These are phyloP conservation scores for Exophiala calicioides DNA, from an alignment of 2,329 filamentous ascomycete species.

Conservation along the genomic window DNA sequence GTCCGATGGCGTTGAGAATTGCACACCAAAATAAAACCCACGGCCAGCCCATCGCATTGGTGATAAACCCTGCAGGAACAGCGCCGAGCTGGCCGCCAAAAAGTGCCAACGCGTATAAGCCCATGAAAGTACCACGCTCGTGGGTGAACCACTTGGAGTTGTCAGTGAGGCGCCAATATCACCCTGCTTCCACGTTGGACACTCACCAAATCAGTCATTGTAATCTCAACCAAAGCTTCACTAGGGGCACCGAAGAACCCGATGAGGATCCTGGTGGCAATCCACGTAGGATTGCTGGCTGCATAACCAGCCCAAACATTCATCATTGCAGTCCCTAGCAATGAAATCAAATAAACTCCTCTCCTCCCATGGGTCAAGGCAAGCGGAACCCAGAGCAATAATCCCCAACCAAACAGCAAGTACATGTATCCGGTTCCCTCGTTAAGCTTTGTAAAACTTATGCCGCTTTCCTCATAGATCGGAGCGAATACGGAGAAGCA, in stretches of 20 bases:
- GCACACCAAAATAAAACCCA: slow-evolving; percentile 23
- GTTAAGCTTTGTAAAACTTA: background rate
- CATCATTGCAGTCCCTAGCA: slow-evolving; percentile 36
- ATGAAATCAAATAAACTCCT: slow-evolving; percentile 28
- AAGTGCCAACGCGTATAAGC: slow-evolving; percentile 17
- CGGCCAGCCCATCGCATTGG: slow-evolving; percentile 13
- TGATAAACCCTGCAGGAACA: slow-evolving; percentile 37
- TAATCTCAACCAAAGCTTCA: slow-evolving; percentile 51
- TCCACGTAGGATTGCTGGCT: slow-evolving; percentile 49
- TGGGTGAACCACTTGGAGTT: slow-evolving; percentile 33
- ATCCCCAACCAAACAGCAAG: slow-evolving; percentile 44
- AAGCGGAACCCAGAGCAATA: slow-evolving; percentile 51
- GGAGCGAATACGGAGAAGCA: slow-evolving; percentile 43
- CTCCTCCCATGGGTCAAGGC: slow-evolving; percentile 45
- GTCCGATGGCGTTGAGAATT: slow-evolving; percentile 14
- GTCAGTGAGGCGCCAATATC: background rate
- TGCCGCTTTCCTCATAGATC: slow-evolving; percentile 8
- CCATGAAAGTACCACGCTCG: slow-evolving; percentile 23
- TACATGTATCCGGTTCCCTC: slow-evolving; percentile 51
- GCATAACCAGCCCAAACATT: slow-evolving; percentile 49
- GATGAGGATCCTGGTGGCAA: slow-evolving; percentile 48
- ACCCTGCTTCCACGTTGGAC: background rate
- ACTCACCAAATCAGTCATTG: slow-evolving; percentile 42
- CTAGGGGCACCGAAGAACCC: slow-evolving; percentile 52
- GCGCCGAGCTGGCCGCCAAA: slow-evolving; percentile 29